A percentile compares a stretch with the other conserved stretches of the same genome.
Evolutionary conservation across 805 yeast species (phyloP).

Genomic region (Candida qinlingensis): DNA sequence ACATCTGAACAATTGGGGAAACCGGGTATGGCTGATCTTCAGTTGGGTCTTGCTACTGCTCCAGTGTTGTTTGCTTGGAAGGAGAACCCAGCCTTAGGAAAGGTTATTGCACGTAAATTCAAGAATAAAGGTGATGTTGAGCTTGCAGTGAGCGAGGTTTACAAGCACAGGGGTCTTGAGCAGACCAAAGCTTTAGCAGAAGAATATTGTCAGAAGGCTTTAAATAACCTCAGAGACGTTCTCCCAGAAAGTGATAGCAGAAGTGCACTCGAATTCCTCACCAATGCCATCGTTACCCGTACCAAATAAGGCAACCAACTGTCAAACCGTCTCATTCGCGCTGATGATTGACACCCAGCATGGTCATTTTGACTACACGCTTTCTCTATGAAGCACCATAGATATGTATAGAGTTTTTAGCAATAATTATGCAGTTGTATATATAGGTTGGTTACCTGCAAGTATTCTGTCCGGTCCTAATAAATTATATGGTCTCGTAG

Average conservation of each 20-base stretch:
- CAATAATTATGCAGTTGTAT: no score
- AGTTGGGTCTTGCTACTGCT: slow-evolving; percentile 93
- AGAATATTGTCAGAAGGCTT: slow-evolving; percentile 70
- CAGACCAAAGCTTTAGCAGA: slow-evolving; percentile 75
- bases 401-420: no score
- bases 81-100: slow-evolving; percentile 78
- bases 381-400: no score
- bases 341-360: no score
- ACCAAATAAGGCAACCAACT: slow-evolving; percentile 39
- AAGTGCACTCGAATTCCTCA: slow-evolving; percentile 78
- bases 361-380: no score
- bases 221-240: slow-evolving; percentile 53
- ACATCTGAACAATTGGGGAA: slow-evolving; percentile 82
- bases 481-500: no score
- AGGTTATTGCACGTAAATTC: slow-evolving; percentile 79
- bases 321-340: no score
- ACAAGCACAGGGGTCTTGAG: slow-evolving; percentile 64
- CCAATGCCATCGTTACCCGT: slow-evolving; percentile 80
- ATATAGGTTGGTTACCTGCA: no score
- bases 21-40: slow-evolving; percentile 92
- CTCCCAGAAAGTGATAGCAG: slow-evolving; percentile 89
- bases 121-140: slow-evolving; percentile 78
- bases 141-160: slow-evolving; percentile 70
- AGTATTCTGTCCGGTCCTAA: no score
- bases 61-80: slow-evolving; percentile 95